These are phyloP conservation scores for Cyberlindnera mycetangii DNA, from an alignment of 805 yeast species.

Conservation along the genomic window DNA sequence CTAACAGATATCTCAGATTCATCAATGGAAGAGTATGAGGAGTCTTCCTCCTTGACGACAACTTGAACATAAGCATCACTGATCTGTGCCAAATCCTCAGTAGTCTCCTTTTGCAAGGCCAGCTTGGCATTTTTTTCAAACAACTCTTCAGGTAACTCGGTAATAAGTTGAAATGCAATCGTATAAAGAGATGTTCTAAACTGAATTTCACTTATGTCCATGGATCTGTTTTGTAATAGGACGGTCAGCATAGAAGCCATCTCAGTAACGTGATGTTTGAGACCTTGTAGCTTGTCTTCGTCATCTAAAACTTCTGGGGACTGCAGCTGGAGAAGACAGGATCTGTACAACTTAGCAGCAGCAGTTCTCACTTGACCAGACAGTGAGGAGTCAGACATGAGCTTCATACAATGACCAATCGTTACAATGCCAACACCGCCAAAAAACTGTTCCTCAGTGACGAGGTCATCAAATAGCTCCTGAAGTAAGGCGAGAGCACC, in stretches of 20 bases:
- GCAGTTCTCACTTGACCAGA: conserved; percentile 41
- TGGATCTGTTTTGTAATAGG: conserved; percentile 8
- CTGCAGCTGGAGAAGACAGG: conserved; percentile 51
- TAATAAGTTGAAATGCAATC: conserved; percentile 16
- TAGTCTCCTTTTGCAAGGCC: conserved; percentile 12
- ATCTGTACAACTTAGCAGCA: conserved; percentile 49
- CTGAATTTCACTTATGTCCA: conserved; percentile 13
- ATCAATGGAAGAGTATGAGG: conserved; percentile 1
- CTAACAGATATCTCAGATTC: conserved; percentile 20
- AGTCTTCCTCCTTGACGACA: conserved; percentile 14
- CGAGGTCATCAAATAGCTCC: conserved; percentile 82
- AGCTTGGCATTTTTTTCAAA: conserved; percentile 17
- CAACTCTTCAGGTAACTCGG: conserved; percentile 26
- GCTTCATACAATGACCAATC: conserved; percentile 44
- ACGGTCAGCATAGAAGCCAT: conserved; percentile 18
- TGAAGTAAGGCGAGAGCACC: conserved; percentile 45
- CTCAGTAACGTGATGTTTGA: conserved; percentile 23
- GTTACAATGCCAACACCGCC: conserved; percentile 63
- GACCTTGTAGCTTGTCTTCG: conserved; percentile 32
- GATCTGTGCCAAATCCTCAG: conserved; percentile 15
- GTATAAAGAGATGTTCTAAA: conserved; percentile 18
- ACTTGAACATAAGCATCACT: conserved; percentile 13
- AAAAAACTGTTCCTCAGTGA: conserved; percentile 85
- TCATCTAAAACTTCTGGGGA: conserved; percentile 45
- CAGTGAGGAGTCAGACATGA: conserved; percentile 34